Percentiles rank a stretch among this genome's conserved stretches.
phyloP scores from a whole-genome alignment of 192 early-diverging fungal genomes.

The Mortierella hygrophila region DNA sequence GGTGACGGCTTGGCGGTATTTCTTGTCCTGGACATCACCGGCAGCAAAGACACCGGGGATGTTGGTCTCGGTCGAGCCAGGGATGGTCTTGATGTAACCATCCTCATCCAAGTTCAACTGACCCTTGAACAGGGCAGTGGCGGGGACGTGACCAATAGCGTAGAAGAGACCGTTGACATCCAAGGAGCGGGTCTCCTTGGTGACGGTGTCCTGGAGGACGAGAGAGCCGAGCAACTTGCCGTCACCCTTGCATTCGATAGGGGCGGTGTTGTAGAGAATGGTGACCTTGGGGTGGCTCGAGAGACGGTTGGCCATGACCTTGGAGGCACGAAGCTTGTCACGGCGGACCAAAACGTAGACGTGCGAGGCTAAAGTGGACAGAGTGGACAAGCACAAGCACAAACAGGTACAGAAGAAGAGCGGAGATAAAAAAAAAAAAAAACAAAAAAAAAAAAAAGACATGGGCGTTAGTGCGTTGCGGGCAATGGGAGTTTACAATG shows the following conservation, averaged over 20 bases:
- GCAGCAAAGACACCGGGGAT: conserved; percentile 96
- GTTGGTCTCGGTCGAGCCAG: conserved; percentile 87
- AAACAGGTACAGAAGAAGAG: not conserved
- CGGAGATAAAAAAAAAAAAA: conserved; percentile 20
- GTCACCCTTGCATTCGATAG: conserved; percentile 90
- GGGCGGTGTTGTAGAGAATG: conserved; percentile 90
- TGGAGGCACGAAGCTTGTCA: conserved; percentile 95
- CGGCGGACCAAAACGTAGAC: conserved; percentile 95
- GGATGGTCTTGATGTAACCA: conserved; percentile 89
- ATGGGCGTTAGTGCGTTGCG: not conserved
- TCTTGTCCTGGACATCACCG: conserved; percentile 98
- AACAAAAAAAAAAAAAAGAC: conserved; percentile 23
- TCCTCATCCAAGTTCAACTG: conserved; percentile 88
- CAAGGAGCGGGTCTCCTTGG: conserved; percentile 73
- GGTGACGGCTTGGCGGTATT: conserved; percentile 97
- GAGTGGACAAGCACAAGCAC: conserved; percentile 27
- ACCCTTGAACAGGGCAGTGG: conserved; percentile 79
- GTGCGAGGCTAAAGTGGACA: conserved; percentile 73
- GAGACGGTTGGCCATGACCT: conserved; percentile 95
- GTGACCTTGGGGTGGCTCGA: conserved; percentile 91
- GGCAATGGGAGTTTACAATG: not conserved
- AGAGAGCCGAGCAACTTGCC: conserved; percentile 81
- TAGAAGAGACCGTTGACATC: conserved; percentile 95
- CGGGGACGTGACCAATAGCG: conserved; percentile 97
- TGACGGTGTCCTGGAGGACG: conserved; percentile 82